phyloP scores from a whole-genome alignment of 108 stramenopile genomes.

The Pseudonitzschia multiseries region DNA sequence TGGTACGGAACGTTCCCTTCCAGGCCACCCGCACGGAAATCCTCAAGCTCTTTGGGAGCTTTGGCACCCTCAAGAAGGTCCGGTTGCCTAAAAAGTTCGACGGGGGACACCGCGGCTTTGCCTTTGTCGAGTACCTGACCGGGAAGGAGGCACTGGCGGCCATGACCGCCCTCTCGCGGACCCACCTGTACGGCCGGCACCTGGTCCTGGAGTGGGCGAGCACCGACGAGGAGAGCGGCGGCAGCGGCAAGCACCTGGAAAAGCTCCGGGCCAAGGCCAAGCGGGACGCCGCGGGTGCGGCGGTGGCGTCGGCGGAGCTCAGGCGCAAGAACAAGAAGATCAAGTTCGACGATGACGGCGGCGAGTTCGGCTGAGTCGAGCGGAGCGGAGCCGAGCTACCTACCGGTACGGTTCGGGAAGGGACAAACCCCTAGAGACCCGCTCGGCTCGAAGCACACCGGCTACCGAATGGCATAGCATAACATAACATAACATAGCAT shows the following conservation, averaged over 20 bases:
- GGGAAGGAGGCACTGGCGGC: conserved; percentile 91
- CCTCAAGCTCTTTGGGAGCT: conserved; percentile 88
- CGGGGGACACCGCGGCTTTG: conserved; percentile 96
- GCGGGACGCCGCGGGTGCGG: conserved; percentile 50
- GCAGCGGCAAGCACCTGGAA: conserved; percentile 35
- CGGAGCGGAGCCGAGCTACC: no score
- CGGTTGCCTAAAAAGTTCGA: conserved; percentile 98
- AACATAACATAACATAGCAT: no score
- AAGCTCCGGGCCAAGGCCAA: conserved; percentile 72
- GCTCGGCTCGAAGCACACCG: no score
- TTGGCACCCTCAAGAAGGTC: conserved; percentile 91
- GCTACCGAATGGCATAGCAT: no score
- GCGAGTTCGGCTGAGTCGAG: no score
- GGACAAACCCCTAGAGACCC: no score
- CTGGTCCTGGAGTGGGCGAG: conserved; percentile 96
- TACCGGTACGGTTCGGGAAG: no score
- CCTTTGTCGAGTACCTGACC: conserved; percentile 95
- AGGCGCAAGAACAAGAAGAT: conserved; percentile 49
- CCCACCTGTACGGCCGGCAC: conserved; percentile 98
- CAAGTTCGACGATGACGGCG: conserved; percentile 15
- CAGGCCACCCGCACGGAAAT: conserved; percentile 92
- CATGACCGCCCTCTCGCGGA: conserved; percentile 77
- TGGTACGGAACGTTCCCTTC: conserved; percentile 97
- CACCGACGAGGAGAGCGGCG: conserved; percentile 59
- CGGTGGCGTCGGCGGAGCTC: conserved; percentile 31